Base-by-base conservation (phyloP, 805 yeast genomes). In the Zygosaccharomyces bailii region DNA sequence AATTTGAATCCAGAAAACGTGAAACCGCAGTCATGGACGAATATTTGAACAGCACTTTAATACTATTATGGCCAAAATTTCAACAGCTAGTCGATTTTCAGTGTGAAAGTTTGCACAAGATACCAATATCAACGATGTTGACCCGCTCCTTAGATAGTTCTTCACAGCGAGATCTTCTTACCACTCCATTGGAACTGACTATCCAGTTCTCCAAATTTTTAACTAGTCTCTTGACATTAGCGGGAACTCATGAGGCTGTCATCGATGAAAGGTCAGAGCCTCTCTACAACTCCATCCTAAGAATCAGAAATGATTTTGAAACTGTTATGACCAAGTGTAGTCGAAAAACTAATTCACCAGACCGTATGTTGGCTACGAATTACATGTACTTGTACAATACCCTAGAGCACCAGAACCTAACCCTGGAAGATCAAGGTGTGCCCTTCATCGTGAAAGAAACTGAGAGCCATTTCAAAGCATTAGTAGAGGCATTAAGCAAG, bases 11-110 rank as follows among this genome's bases (percentile, higher is more conserved):
- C 18, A 90, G 85, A 57, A 82, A 78, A 49, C 73, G 86, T 46
- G 76, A 76, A 45, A 79, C 84, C 2, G 90, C 95, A 0, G 80
- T 80, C 5, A 42, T 63, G 23, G 87, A 82, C 50, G 85, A 79
- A 47, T 86, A 84, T 60, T 71, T 84, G 51, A 80, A 84, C 53
- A 70, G 78, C 11, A 79, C 84, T 50, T 64, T 82, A 49, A 76
- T 87, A 41, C 62, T 75, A 3, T 67, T 91, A 35, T 93, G 98
- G 98, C 96, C 97, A 0, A 79, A 76, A 46, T 85, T 90, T 57
- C 90, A 89, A 56, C 73, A 72, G 36, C 70, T 87, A 25, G 75
- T 90, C 33, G 96, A 89, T 60, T 67, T 77, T 25, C 86, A 91
- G 55, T 83, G 96, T 54, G 84, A 80, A 16, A 77, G 81, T 39